Percentiles rank a stretch among this genome's conserved stretches.
These are phyloP conservation scores for Corallochytrium limacisporum DNA, from an alignment of 78 protist species.

Conservation along the genomic window DNA sequence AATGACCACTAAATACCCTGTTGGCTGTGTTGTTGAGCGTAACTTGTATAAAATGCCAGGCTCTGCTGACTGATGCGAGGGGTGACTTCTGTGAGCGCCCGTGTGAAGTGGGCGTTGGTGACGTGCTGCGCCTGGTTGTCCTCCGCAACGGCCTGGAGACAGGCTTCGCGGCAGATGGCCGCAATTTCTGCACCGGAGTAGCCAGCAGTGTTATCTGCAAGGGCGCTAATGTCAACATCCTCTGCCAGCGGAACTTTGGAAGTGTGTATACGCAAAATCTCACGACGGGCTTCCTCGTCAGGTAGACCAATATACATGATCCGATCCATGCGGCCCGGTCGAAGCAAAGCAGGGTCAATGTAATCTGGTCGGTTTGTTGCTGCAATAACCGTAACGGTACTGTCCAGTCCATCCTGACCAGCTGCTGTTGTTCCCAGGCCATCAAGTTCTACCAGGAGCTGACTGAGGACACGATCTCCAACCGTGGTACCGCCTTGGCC, in stretches of 20 bases:
- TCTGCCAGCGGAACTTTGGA: neutral
- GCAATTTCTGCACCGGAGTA: slow-evolving; percentile 87
- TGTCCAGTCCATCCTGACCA: slow-evolving; percentile 74
- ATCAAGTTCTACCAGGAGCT: slow-evolving; percentile 82
- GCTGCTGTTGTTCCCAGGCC: slow-evolving; percentile 39
- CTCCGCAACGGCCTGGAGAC: slow-evolving; percentile 52
- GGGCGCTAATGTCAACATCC: neutral
- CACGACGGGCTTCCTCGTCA: slow-evolving; percentile 34
- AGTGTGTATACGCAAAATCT: slow-evolving; percentile 37
- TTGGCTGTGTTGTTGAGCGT: too few relatives aligned
- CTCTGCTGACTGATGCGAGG: too few relatives aligned
- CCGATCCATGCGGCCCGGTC: slow-evolving; percentile 87
- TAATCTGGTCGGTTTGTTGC: slow-evolving; percentile 92
- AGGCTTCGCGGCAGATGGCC: slow-evolving; percentile 79
- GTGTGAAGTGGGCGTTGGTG: neutral
- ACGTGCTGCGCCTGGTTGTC: slow-evolving; percentile 18
- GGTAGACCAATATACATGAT: slow-evolving; percentile 66
- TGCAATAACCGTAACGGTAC: slow-evolving; percentile 66
- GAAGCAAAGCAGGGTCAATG: slow-evolving; percentile 78
- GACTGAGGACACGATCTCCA: slow-evolving; percentile 69
- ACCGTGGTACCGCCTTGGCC: slow-evolving; percentile 21
- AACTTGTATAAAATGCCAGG: too few relatives aligned
- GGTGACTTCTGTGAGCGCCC: too few relatives aligned
- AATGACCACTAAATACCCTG: too few relatives aligned
- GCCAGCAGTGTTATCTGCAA: slow-evolving; percentile 26